Conservation (phyloP, 495 filamentous ascomycete genomes). For the Echria macrotheca region DNA sequence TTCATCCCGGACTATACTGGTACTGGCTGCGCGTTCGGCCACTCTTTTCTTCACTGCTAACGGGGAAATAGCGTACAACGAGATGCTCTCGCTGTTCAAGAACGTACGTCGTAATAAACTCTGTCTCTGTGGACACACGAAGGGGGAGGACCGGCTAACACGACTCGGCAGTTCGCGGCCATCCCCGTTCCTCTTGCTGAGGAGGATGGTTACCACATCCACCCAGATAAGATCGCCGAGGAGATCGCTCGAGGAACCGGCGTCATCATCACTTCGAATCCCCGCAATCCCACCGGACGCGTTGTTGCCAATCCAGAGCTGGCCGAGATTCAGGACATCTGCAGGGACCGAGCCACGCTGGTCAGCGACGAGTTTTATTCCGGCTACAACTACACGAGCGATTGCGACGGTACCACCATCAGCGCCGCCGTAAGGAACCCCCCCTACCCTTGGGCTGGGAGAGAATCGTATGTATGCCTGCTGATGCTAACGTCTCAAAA, state of each 20-base stretch:
- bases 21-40: too few species aligned
- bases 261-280: constrained; percentile 94
- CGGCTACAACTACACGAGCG: constrained; percentile 87
- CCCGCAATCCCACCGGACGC: constrained; percentile 89
- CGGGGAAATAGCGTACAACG: constrained; percentile 70
- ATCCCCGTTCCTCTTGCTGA: constrained; percentile 81
- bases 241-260: constrained; percentile 82
- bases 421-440: constrained; percentile 53
- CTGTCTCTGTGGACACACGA: too few species aligned
- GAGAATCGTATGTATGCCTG: too few species aligned
- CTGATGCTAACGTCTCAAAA: neutral
- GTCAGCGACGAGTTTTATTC: constrained; percentile 97
- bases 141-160: neutral
- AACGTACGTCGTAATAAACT: constrained; percentile 50
- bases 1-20: constrained; percentile 68
- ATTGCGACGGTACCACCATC: constrained; percentile 85
- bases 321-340: constrained; percentile 84
- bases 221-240: constrained; percentile 84
- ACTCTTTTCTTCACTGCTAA: neutral
- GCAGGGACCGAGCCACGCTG: constrained; percentile 80
- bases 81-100: constrained; percentile 90
- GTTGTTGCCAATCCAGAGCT: constrained; percentile 77
- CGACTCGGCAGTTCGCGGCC: constrained; percentile 63
- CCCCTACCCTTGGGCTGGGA: too few species aligned
- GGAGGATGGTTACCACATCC: constrained; percentile 83